Conservation (phyloP, 2,329 filamentous ascomycete species). For the Karstenula rhodostoma region DNA sequence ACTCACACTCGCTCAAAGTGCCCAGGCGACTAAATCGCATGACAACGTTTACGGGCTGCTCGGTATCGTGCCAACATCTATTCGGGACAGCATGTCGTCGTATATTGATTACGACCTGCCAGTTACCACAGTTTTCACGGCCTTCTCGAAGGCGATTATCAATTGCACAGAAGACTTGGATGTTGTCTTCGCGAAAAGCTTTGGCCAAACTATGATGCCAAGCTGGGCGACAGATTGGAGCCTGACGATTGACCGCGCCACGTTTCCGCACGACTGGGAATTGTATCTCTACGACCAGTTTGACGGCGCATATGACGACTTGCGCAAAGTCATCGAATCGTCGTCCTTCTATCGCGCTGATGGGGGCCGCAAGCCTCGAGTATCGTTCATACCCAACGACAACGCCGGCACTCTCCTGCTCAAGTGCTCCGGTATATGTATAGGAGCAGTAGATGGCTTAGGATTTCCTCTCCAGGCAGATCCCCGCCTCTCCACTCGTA, state of each 20-base stretch:
- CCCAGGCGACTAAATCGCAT: constrained; percentile 4
- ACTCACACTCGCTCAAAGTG: constrained; percentile 12
- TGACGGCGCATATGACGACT: constrained; percentile 7
- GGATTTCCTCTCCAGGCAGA: neutral
- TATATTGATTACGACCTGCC: constrained; percentile 12
- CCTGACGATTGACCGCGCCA: neutral
- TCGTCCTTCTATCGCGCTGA: neutral
- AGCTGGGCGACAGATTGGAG: constrained; percentile 13
- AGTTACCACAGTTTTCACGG: constrained; percentile 2
- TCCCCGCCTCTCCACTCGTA: neutral
- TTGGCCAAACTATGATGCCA: constrained; percentile 9
- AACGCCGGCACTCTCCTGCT: neutral
- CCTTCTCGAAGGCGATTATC: constrained; percentile 14
- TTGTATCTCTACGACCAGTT: constrained; percentile 13
- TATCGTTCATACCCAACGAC: neutral
- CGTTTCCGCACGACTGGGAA: constrained; percentile 11
- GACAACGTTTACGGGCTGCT: constrained; percentile 9
- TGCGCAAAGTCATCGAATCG: constrained; percentile 5
- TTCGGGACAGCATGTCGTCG: constrained; percentile 3
- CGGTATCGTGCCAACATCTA: neutral
- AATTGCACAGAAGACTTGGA: constrained; percentile 13
- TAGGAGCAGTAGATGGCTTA: constrained; percentile 12
- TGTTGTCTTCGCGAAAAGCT: constrained; percentile 12
- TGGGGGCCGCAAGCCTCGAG: neutral
- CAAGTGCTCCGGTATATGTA: constrained; percentile 3